Evolutionary conservation across 495 filamentous ascomycete genomes (phyloP).

Genomic region (Copromyces sp.): DNA sequence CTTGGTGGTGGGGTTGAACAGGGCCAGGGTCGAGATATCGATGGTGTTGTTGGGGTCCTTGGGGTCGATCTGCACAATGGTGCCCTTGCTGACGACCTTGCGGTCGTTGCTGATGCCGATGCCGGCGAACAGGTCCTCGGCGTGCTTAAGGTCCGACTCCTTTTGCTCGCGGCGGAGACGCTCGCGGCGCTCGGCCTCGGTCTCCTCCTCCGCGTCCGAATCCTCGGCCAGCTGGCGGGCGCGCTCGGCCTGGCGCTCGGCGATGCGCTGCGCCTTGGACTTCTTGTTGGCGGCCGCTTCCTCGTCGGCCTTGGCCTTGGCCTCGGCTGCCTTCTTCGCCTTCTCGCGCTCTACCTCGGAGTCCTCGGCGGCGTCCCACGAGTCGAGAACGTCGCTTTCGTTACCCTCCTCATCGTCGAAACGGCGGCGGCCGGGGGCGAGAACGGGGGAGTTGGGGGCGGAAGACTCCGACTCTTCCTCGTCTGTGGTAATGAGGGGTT

Average conservation of each 20-base stretch:
- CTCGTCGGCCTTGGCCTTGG: slow-evolving; percentile 79
- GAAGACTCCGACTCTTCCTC: slow-evolving; percentile 57
- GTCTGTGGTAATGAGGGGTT: slow-evolving; percentile 15
- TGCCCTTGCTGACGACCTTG: slow-evolving; percentile 42
- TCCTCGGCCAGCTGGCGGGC: slow-evolving; percentile 39
- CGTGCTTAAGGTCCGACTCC: slow-evolving; percentile 82
- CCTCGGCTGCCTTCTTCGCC: slow-evolving; percentile 73
- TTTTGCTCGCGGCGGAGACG: slow-evolving; percentile 69
- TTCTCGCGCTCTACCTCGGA: slow-evolving; percentile 95
- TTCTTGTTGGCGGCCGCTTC: slow-evolving; percentile 93
- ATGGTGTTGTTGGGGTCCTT: slow-evolving; percentile 66
- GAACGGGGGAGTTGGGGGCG: slow-evolving; percentile 48
- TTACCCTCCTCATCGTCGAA: slow-evolving; percentile 91
- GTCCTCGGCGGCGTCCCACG: slow-evolving; percentile 96
- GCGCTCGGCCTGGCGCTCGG: slow-evolving; percentile 53
- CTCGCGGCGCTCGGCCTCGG: slow-evolving; percentile 59
- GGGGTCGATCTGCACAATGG: slow-evolving; percentile 56
- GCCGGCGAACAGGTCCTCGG: slow-evolving; percentile 78
- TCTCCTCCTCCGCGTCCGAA: slow-evolving; percentile 53
- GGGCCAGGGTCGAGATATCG: slow-evolving; percentile 63
- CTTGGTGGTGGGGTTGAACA: slow-evolving; percentile 88
- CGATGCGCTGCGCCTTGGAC: slow-evolving; percentile 76
- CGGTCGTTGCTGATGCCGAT: slow-evolving; percentile 66
- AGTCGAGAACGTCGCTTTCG: slow-evolving; percentile 83
- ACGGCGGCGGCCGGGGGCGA: slow-evolving; percentile 45